phyloP scores from a whole-genome alignment of 768 basidiomycete species.

The Pleurotus djamor region DNA sequence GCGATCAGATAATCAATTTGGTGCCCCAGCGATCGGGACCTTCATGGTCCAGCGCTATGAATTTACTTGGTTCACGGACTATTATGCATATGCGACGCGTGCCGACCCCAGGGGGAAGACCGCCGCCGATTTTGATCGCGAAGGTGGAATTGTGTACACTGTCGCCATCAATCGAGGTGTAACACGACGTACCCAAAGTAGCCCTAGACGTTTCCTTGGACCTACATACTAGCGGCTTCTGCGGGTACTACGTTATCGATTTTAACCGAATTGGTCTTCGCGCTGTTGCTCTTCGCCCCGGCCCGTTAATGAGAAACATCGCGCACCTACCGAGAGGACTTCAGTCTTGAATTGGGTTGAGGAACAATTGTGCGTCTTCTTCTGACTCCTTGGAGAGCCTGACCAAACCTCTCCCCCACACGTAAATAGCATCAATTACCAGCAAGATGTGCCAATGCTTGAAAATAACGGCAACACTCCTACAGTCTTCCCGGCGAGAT shows the following conservation, averaged over 20 bases:
- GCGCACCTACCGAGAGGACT: background rate
- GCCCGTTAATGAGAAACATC: background rate
- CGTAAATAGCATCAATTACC: background rate
- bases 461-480: background rate
- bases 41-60: background rate
- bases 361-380: background rate
- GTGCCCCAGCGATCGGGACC: background rate
- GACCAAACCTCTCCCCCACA: background rate
- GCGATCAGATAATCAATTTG: background rate
- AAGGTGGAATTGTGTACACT: constrained; percentile 1
- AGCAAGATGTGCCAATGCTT: background rate
- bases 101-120: background rate
- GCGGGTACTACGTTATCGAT: background rate
- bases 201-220: background rate
- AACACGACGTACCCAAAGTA: background rate
- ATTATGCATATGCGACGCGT: background rate
- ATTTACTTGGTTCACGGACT: background rate
- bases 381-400: too few species aligned
- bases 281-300: background rate
- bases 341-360: background rate
- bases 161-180: background rate
- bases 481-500: background rate
- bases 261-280: background rate
- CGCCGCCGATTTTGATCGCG: background rate
- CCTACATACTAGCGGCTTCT: background rate